Evolutionary conservation across 192 early-diverging fungal species (phyloP), one percentile per base, ranked within the genome.

Genomic region (Chytriomyces sp.): DNA sequence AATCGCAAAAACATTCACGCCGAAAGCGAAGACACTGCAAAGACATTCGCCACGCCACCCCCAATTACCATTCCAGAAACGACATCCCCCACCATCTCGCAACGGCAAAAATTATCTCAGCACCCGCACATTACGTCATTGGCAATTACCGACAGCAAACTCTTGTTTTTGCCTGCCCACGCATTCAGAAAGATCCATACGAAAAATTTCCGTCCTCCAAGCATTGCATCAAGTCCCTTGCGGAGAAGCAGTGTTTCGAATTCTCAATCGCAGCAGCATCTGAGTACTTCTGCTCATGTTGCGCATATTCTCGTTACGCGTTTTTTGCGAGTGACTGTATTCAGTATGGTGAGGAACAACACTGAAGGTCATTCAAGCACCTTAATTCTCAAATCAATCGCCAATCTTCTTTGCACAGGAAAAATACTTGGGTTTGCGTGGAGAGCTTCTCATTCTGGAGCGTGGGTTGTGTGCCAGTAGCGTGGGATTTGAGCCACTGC

Each of bases 301-400:
- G 91, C 95, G 5, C 97, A 97, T 74, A 96, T 98, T 16, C 97
- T 99, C 71, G 77, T 99, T 75, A 95, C 95, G 1, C 90, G 97
- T 45, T 94, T 99, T 75, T 95, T 98, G 82, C 90, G 97, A 1
- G 96, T 97, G 50, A 98, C 97, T 0, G 64, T 69, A 8, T 60
- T 20, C 6, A 62, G 71, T 73, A 73, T 73, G 71, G 53, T 57
- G 53, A 20, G 53, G 13, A 57, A n/a, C 3, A 57, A n/a, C 13
- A 0, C 0, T 57, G 13, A n/a, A 20, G 16, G 13, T 2, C 20
- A 13, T 57, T 57, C 16, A 13, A 13, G 1, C 2, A 90, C 96
- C 80, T 86, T 94, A 77, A 96, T 95, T 5, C 90, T 97, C 67
- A 91, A 91, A 94, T 78, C 88, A 92, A 67, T 98, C 97, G 72